Base-by-base conservation (phyloP, 208 protist genomes). In the Zelonia costaricensis region DNA sequence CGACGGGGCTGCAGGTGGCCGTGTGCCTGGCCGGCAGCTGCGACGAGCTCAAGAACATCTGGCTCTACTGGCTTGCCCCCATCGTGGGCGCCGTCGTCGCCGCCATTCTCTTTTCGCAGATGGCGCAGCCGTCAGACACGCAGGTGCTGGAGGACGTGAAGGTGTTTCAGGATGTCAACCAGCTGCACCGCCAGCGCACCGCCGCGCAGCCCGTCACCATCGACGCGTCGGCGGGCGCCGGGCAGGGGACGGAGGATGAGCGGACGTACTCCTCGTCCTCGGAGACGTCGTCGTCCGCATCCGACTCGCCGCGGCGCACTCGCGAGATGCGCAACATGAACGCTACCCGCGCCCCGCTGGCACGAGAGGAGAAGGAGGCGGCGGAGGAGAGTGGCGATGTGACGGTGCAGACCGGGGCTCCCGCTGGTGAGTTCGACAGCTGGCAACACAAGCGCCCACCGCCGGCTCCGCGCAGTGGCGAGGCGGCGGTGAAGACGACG, bases 41-140 rank as follows among this genome's bases (percentile, higher is more conserved):
- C 46, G 77, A 85, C 20, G 66, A 77, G 13, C 59, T 94, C 53
- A 78, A 76, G 60, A 65, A 54, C 16, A 82, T 92, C 49, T 94
- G 88, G 85, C 57, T 94, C 13, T 89, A 94, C 75, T 94, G 88
- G 85, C 53, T 94, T 20, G 85, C 88, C 1, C 88, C 88, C 13
- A 44, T 92, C 27, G 66, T 74, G 40, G 88, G 88, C 5, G 76
- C 80, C 16, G 70, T 75, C 8, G 25, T 90, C 22, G 84, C 88
- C 8, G 69, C 81, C 18, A 31, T 91, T 35, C 42, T 91, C 46
- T 94, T 80, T 68, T 76, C 78, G 6, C 84, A 92, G 56, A 88
- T 92, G 77, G 30, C 55, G 12, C 88, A 91, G 64, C 88, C 84
- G 27, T 55, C 39, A 15, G 66, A 78, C 33, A 83, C 72, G 33